Evolutionary conservation across 2,329 filamentous ascomycete genomes (phyloP).

Genomic region (Neofusicoccum sp.): DNA sequence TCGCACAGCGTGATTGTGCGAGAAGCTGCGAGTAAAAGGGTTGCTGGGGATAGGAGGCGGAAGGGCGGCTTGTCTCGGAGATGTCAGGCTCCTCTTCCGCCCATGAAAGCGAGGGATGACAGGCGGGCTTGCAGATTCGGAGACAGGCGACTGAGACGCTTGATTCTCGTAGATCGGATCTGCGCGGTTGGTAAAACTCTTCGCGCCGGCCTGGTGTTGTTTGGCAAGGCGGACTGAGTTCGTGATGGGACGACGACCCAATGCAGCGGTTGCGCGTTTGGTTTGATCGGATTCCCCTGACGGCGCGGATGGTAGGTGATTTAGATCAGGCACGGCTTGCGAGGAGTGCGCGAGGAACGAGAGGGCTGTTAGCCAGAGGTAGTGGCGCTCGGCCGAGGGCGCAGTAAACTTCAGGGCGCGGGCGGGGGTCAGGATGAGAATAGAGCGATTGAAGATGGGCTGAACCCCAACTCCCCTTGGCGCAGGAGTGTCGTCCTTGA

Average conservation of each 20-base stretch:
- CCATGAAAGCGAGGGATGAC: conserved; percentile 65
- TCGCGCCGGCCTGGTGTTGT: conserved; percentile 53
- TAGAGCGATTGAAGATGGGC: conserved; percentile 83
- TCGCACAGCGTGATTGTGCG: conserved; percentile 49
- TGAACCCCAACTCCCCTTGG: conserved; percentile 66
- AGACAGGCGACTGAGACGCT: conserved; percentile 40
- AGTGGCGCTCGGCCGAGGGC: conserved; percentile 79
- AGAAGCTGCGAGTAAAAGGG: conserved; percentile 76
- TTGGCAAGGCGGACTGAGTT: conserved; percentile 92
- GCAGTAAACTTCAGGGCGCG: conserved; percentile 96
- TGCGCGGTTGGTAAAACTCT: conserved; percentile 26
- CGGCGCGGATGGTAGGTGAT: conserved; percentile 51
- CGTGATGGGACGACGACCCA: conserved; percentile 66
- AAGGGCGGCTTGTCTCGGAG: conserved; percentile 21
- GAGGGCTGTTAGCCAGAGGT: conserved; percentile 90
- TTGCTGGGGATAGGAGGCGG: conserved; percentile 46
- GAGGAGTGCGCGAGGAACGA: conserved; percentile 93
- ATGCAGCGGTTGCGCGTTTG: conserved; percentile 42
- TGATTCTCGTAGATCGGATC: conserved; percentile 37
- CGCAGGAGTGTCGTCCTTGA: conserved; percentile 87
- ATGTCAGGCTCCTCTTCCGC: conserved; percentile 25
- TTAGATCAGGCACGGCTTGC: conserved; percentile 75
- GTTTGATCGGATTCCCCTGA: conserved; percentile 32
- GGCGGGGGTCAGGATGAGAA: conserved; percentile 90
- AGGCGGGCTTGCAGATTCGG: conserved; percentile 65